Base-by-base conservation (phyloP, 1,284 basidiomycete genomes). In the Entoloma clypeatum region DNA sequence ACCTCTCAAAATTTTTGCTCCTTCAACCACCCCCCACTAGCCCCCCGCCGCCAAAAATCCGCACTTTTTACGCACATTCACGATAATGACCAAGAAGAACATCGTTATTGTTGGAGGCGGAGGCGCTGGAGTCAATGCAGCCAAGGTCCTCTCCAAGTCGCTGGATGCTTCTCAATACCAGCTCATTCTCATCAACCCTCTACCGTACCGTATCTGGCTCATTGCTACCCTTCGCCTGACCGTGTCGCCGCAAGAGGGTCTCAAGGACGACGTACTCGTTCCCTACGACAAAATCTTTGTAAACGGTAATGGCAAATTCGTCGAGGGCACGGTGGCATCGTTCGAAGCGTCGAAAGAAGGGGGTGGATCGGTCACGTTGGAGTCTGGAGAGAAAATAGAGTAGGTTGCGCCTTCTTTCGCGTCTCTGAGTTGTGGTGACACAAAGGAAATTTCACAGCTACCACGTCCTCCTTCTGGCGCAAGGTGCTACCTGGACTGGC, bases 401-500 rank as follows among this genome's bases (percentile, higher is more conserved):
- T 51, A 35, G n/a, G 49, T 49, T 10, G 5, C 26, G 10, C 22
- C 6, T 29, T 34, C 11, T 28, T 5, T 27, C 4, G 10, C 5
- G 29, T 14, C 14, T 32, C 18, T 21, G 21, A 11, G 10, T 25
- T 8, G 3, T 3, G 11, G 2, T 39, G 18, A 44, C 24, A 9
- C 14, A 39, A 25, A 28, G 2, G 7, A 5, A 19, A 10, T 32
- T 18, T 22, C 19, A 36, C 29, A 53, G 49, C 4, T 83, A 78
- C 47, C 67, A 71, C 29, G 56, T 68, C 29, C 72, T 84, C 31
- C 64, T 81, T 10, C 57, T 84, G 21, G 70, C 79, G 0, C 69
- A 80, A 0, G 81, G 81, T 2, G 62, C 67, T 6, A 52, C 50
- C 3, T 84, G 77, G 77, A 59, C 62, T 3, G 75, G 72, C 1